Evolutionary conservation across 495 filamentous ascomycete genomes (phyloP).

Genomic region (Aspergillus panamensis): DNA sequence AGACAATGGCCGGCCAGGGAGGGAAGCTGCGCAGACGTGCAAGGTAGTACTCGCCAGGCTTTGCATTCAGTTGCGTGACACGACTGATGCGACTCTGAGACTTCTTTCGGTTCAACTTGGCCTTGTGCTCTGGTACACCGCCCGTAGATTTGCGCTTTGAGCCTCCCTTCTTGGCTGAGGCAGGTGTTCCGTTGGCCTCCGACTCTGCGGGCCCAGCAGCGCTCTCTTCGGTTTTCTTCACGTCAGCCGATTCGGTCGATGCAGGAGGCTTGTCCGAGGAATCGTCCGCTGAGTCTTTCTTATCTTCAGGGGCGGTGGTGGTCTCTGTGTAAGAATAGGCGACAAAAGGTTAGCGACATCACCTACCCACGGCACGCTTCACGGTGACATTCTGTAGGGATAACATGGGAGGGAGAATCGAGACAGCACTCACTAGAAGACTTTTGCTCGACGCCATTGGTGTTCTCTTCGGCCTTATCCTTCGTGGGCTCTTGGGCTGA

Average conservation of each 20-base stretch:
- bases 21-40: constrained; percentile 87
- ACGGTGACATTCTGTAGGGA: not conserved
- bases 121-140: constrained; percentile 63
- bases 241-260: constrained; percentile 30
- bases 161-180: constrained; percentile 41
- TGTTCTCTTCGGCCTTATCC: constrained; percentile 31
- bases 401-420: constrained; percentile 1
- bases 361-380: constrained; percentile 3
- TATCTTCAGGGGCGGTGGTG: constrained; percentile 28
- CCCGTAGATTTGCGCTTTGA: constrained; percentile 65
- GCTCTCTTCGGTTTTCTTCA: constrained; percentile 30
- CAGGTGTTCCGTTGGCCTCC: constrained; percentile 45
- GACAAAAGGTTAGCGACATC: constrained; percentile 25
- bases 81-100: constrained; percentile 64
- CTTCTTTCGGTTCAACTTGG: constrained; percentile 79
- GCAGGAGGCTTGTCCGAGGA: constrained; percentile 26
- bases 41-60: constrained; percentile 83
- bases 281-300: constrained; percentile 29
- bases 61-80: constrained; percentile 67
- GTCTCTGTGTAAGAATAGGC: constrained; percentile 19
- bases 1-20: constrained; percentile 86
- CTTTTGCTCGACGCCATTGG: constrained; percentile 33
- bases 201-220: constrained; percentile 28
- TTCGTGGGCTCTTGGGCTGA: constrained; percentile 23
- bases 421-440: constrained; percentile 31